Base-by-base conservation (phyloP, 805 yeast genomes). In the Ogataea paradorogensis region DNA sequence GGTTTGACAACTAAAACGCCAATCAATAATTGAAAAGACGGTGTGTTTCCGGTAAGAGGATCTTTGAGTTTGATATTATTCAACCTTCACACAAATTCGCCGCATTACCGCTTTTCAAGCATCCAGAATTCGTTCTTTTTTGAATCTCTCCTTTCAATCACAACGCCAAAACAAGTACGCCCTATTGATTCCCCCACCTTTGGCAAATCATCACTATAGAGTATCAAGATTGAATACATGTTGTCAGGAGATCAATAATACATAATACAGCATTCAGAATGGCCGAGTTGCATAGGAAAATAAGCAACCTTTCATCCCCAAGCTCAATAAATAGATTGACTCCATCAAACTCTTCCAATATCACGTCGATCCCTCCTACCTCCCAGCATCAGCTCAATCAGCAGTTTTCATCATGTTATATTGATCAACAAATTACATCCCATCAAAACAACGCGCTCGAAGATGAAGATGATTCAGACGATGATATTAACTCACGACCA, bases 401-500 rank as follows among this genome's bases (percentile, higher is more conserved):
- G 18, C 32, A 31, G 25, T 15, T 41, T 4, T 39, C 45, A 3
- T 22, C 45, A n/a, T 34, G 42, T 21, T 30, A 33, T 11, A 10
- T 33, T 4, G 40, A 45, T n/a, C 26, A 31, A 7, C 41, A 29
- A 15, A 16, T 21, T 11, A 5, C 34, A 21, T 16, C n/a, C 9
- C 30, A 36, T 16, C 10, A 7, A 11, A 9, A 24, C 16, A 20
- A 35, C n/a, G 47, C 41, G 15, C 43, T 44, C 13, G 43, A 32
- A 15, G 58, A 52, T 34, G 55, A 42, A 4, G 50, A 47, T 26
- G 57, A 55, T 30, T 43, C 53, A 1, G 58, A 51, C 16, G 77
- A 71, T 30, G 78, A 71, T 38, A 58, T 64, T 36, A 68, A 74
- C 15, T 65, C 67, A 32, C 62, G 71, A 18, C 79, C 79, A 0